Conservation (phyloP, 1,284 basidiomycete species). For the Malassezia sympodialis region DNA sequence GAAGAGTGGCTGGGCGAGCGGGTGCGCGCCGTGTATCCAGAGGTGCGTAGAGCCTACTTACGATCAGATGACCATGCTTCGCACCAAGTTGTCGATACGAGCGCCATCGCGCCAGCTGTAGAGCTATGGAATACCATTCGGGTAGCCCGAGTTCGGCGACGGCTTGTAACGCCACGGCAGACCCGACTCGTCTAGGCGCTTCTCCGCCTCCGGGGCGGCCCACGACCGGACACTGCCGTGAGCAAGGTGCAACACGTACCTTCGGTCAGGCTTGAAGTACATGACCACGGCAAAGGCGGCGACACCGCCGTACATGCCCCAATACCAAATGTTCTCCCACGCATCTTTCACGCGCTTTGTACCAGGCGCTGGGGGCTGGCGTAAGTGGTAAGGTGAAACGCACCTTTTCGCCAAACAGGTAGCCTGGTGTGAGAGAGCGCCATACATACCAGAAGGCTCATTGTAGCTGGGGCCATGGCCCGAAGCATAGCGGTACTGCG, state of each 20-base stretch:
- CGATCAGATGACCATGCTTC: conserved; percentile 4
- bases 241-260: conserved; percentile 54
- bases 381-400: not conserved
- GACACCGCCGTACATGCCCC: conserved; percentile 73
- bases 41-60: conserved; percentile 7
- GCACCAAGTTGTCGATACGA: conserved; percentile 3
- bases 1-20: not conserved
- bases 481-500: conserved; percentile 13
- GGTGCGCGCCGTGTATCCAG: not conserved
- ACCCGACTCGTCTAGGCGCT: conserved; percentile 41
- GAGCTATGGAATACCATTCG: conserved; percentile 13
- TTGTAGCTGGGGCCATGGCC: conserved; percentile 30
- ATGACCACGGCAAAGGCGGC: conserved; percentile 64
- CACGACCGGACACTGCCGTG: conserved; percentile 35
- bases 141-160: conserved; percentile 39
- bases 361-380: conserved; percentile 55
- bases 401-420: conserved; percentile 45
- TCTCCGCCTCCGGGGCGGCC: conserved; percentile 43
- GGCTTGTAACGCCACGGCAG: conserved; percentile 45
- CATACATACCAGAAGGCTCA: conserved; percentile 31
- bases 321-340: conserved; percentile 56
- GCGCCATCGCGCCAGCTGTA: not conserved
- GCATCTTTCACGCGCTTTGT: conserved; percentile 73
- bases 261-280: conserved; percentile 92
- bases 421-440: conserved; percentile 16